Evolutionary conservation across 1,284 basidiomycete genomes (phyloP), one percentile per base, ranked within the genome.

Genomic region (Xerocomus amazonicus): DNA sequence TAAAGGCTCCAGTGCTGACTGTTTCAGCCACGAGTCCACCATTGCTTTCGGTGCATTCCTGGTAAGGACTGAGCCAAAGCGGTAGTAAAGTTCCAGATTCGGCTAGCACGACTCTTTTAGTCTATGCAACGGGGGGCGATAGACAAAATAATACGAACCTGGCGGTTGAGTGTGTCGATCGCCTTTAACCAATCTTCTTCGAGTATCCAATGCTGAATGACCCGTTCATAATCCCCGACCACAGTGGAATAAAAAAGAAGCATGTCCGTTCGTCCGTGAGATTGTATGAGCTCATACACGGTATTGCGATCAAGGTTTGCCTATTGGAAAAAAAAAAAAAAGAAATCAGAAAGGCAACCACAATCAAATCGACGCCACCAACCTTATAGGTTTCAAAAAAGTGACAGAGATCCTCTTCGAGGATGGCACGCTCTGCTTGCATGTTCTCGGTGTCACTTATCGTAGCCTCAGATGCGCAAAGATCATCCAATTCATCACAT

Each of bases 341-440:
- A 3, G 19, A 23, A 23, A 23, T 23, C 19, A 23, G 19, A 44
- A 43, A 29, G 27, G 14, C 8, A 36, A 19, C 10, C 29, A 35
- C 33, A n/a, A 45, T 5, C 1, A 50, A 9, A 19, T 29, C 14
- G 43, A 37, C 26, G 16, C 3, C 16, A 50, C 53, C 38, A 33
- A 89, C 90, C 78, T 90, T 91, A 72, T 97, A 96, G 1, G 92
- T 95, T 54, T 89, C 85, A 43, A 99, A 83, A 68, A 98, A 98
- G 43, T 93, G 88, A 43, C 83, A 78, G 38, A 99, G 76, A 63
- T 99, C 96, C 45, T 97, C 96, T 63, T 97, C 93, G 26, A 97
- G 77, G 52, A 98, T 86, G 12, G 74, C 73, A 41, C 87, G 80
- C 67, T 98, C 94, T 4, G 87, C 78, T 45, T 82, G 78, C 34